These are phyloP conservation scores for Jasminum sambac DNA, from an alignment of 257 asterid genomes.

Conservation along the genomic window DNA sequence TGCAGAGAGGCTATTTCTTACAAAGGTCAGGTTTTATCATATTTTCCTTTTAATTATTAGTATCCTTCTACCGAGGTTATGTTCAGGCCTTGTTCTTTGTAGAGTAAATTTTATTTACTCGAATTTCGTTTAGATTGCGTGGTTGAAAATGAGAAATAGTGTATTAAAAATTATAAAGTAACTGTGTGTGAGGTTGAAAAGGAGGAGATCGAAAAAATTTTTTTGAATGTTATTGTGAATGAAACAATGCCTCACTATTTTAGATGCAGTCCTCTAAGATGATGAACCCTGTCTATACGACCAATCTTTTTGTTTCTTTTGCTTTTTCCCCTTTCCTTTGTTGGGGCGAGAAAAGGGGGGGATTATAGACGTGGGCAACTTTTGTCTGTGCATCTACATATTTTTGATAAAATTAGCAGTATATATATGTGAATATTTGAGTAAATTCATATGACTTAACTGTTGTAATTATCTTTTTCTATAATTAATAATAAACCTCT, in stretches of 20 bases:
- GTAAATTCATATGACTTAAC: neutral
- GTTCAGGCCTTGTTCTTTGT: too few species aligned
- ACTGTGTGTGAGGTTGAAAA: too few species aligned
- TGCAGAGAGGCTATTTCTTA: conserved; percentile 89
- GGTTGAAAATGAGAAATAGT: too few species aligned
- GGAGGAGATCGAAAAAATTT: too few species aligned
- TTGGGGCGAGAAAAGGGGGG: neutral
- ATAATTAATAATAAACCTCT: neutral
- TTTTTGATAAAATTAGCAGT: neutral
- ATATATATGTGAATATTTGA: neutral
- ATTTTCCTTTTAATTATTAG: conserved; percentile 12
- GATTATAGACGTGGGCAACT: neutral
- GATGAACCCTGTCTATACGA: neutral
- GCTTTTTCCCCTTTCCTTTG: neutral
- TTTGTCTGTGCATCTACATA: neutral
- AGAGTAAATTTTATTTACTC: too few species aligned
- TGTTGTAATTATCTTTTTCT: neutral
- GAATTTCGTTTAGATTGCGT: too few species aligned
- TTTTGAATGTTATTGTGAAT: too few species aligned
- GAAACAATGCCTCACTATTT: too few species aligned
- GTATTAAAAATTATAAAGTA: too few species aligned
- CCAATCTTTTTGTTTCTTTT: neutral
- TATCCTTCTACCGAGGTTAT: conserved; percentile 2
- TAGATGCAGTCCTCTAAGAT: neutral
- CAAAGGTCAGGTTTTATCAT: conserved; percentile 56